Conservation (phyloP, 768 basidiomycete genomes). For the Brasilioporus rufonigricans region DNA sequence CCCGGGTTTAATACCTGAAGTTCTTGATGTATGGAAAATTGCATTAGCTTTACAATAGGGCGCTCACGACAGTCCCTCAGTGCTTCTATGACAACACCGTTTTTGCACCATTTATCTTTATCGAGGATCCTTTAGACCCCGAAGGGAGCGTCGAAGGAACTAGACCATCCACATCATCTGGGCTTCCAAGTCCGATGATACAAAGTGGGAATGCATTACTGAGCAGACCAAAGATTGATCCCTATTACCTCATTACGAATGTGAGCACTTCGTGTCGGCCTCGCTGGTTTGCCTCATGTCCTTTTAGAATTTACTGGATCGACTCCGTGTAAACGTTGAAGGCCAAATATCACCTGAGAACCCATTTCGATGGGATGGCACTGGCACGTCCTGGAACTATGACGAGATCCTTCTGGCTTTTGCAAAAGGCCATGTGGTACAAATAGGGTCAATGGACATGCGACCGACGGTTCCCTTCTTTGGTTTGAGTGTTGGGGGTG, state of each 20-base stretch:
- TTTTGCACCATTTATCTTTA: conserved; percentile 94
- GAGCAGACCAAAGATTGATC: conserved; percentile 75
- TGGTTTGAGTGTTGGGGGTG: conserved; percentile 37
- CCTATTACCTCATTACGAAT: conserved; percentile 86
- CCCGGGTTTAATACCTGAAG: conserved; percentile 77
- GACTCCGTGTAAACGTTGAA: conserved; percentile 67
- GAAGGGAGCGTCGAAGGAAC: conserved; percentile 48
- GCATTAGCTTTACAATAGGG: background rate
- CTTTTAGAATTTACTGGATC: conserved; percentile 59
- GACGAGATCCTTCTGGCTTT: conserved; percentile 64
- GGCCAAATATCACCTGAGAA: conserved; percentile 54
- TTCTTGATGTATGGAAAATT: conserved; percentile 69
- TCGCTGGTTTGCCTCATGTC: conserved; percentile 2
- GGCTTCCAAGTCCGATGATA: conserved; percentile 29
- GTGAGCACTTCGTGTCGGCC: conserved; percentile 39
- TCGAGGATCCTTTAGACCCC: conserved; percentile 83
- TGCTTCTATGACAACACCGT: conserved; percentile 97
- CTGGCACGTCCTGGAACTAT: conserved; percentile 63
- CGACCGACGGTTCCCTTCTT: conserved; percentile 43
- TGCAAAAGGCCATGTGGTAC: conserved; percentile 54
- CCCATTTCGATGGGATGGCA: conserved; percentile 69
- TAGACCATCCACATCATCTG: conserved; percentile 38
- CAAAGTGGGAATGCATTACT: conserved; percentile 39
- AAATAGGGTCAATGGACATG: conserved; percentile 47
- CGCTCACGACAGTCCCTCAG: conserved; percentile 37